Percentiles rank a stretch among this genome's conserved stretches.
Conservation (phyloP, 2,329 filamentous ascomycete species). For the Sordariomycetes sp. region DNA sequence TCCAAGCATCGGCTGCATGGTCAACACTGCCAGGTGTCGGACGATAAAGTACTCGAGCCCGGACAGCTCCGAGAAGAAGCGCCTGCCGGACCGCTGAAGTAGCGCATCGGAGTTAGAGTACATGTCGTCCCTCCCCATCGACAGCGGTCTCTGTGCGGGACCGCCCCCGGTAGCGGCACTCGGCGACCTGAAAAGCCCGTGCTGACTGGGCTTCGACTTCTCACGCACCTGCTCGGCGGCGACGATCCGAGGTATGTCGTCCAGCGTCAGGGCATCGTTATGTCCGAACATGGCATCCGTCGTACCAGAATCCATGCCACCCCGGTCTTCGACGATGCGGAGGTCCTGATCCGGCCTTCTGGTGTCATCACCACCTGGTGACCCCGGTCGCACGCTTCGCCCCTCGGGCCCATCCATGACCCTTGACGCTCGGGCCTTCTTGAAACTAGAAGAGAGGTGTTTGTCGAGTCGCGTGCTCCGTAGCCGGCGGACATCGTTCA, state of each 20-base stretch:
- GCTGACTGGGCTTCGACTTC: conserved; percentile 59
- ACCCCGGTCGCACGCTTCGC: conserved; percentile 53
- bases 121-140: conserved; percentile 38
- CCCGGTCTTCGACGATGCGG: conserved; percentile 72
- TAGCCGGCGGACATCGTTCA: conserved; percentile 86
- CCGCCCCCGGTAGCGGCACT: conserved; percentile 10
- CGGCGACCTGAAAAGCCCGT: conserved; percentile 50
- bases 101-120: conserved; percentile 40
- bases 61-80: conserved; percentile 93
- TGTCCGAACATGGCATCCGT: conserved; percentile 80
- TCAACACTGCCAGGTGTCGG: conserved; percentile 85
- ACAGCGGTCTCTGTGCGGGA: conserved; percentile 52
- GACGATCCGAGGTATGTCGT: conserved; percentile 93
- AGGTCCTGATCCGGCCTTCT: conserved; percentile 31
- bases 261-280: conserved; percentile 83
- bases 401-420: conserved; percentile 79
- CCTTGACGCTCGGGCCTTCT: conserved; percentile 78
- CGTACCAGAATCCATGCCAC: conserved; percentile 55
- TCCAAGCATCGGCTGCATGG: conserved; percentile 87
- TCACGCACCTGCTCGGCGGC: conserved; percentile 92
- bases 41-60: conserved; percentile 96
- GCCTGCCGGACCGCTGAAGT: conserved; percentile 50
- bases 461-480: conserved; percentile 91
- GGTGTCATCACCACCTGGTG: conserved; percentile 49
- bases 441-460: conserved; percentile 84